Percentiles rank a stretch among this genome's conserved stretches.
Evolutionary conservation across 352 stramenopile genomes (phyloP).

Genomic region (Phytophthora sp.): DNA sequence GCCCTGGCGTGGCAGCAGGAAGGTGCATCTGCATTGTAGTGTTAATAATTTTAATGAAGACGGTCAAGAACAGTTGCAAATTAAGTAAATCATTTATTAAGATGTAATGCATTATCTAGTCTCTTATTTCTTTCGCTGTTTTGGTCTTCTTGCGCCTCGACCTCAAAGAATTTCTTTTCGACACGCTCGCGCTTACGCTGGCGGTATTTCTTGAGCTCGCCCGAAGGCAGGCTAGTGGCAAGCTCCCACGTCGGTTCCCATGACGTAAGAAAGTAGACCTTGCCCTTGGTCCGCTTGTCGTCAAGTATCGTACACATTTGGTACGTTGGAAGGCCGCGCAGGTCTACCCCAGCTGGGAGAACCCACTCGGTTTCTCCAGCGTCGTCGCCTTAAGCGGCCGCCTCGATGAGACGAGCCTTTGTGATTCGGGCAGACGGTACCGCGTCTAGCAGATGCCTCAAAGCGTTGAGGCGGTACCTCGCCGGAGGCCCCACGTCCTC

Average conservation of each 20-base stretch:
- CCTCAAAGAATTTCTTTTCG: neutral
- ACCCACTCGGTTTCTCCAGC: neutral
- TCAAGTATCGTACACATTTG: neutral
- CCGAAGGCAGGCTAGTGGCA: neutral
- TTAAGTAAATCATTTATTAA: too few species aligned
- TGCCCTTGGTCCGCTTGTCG: neutral
- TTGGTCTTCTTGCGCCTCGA: neutral
- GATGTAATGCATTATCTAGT: neutral
- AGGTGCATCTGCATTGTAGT: too few species aligned
- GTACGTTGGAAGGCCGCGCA: neutral
- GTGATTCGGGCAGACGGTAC: neutral
- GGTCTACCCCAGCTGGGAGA: neutral
- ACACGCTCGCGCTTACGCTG: neutral
- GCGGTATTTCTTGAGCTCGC: neutral
- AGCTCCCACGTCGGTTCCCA: constrained; percentile 2
- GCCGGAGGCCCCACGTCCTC: neutral
- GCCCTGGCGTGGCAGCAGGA: too few species aligned
- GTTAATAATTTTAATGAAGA: too few species aligned
- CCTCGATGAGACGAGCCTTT: neutral
- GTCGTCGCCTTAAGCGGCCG: neutral
- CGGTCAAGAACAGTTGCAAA: too few species aligned
- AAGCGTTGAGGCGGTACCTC: neutral
- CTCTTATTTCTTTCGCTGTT: neutral
- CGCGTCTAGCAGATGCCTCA: neutral
- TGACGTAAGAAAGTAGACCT: neutral